Percentiles rank a stretch among this genome's conserved stretches.
These are phyloP conservation scores for Globisporangium splendens DNA, from an alignment of 352 stramenopile species.

Conservation along the genomic window DNA sequence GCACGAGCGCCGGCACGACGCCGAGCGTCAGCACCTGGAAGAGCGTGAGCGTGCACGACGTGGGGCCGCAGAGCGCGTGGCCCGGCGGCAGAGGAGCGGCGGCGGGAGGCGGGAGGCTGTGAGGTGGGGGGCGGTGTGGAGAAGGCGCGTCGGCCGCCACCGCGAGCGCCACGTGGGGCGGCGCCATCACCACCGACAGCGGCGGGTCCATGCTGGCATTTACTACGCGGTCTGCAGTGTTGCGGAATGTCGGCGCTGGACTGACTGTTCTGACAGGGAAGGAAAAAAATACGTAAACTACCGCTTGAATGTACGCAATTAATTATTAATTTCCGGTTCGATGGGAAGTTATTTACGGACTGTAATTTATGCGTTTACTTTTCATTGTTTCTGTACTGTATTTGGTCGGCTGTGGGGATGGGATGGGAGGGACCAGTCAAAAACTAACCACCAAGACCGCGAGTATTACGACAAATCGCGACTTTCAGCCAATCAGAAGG, in stretches of 20 bases:
- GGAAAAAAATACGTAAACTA: too few relatives aligned
- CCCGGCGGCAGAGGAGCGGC: slow-evolving; percentile 19
- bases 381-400: too few relatives aligned
- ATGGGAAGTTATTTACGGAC: too few relatives aligned
- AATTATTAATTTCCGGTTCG: neutral
- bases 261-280: too few relatives aligned
- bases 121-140: neutral
- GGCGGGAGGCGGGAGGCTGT: neutral
- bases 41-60: slow-evolving; percentile 14
- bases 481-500: too few relatives aligned
- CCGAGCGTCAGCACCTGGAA: slow-evolving; percentile 30
- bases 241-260: too few relatives aligned
- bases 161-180: neutral
- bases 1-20: slow-evolving; percentile 23
- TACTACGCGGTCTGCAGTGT: too few relatives aligned
- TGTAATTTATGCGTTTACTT: too few relatives aligned
- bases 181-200: neutral
- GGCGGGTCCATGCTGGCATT: slow-evolving; percentile 7
- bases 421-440: too few relatives aligned
- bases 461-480: too few relatives aligned
- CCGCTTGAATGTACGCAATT: neutral
- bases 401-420: too few relatives aligned
- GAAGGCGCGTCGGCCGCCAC: slow-evolving; percentile 1
- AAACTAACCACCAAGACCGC: too few relatives aligned
- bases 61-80: slow-evolving; percentile 18